Conservation (phyloP, 192 early-diverging fungal species). For the Thamnidium elegans region DNA sequence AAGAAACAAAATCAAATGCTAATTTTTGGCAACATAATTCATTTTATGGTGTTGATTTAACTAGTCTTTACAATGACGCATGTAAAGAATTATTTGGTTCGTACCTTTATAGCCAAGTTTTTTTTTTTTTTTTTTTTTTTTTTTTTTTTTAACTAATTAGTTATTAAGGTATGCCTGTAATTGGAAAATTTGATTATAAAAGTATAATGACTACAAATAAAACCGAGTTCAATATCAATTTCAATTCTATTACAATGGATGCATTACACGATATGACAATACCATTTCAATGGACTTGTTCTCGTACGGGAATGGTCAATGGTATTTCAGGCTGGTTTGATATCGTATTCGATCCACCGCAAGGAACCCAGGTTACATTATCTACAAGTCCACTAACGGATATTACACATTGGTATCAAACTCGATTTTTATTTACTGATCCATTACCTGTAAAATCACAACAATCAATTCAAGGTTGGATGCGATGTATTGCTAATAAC, state of each 20-base stretch:
- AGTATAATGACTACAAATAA: constrained; percentile 68
- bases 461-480: constrained; percentile 76
- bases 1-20: constrained; percentile 90
- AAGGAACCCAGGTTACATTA: constrained; percentile 63
- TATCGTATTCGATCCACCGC: constrained; percentile 69
- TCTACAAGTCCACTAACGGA: constrained; percentile 83
- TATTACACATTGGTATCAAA: constrained; percentile 98
- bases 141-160: not conserved
- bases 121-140: constrained; percentile 26
- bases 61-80: constrained; percentile 75
- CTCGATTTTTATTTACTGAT: constrained; percentile 87
- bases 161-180: constrained; percentile 68
- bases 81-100: constrained; percentile 85
- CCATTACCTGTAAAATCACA: constrained; percentile 91
- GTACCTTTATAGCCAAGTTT: not conserved
- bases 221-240: constrained; percentile 69
- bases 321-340: constrained; percentile 98
- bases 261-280: constrained; percentile 85
- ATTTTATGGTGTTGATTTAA: constrained; percentile 93
- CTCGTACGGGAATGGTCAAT: constrained; percentile 88
- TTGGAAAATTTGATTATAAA: constrained; percentile 84
- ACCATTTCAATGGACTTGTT: constrained; percentile 74
- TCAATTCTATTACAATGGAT: constrained; percentile 71
- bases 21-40: constrained; percentile 73
- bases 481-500: constrained; percentile 83